Conservation (phyloP, 2,329 filamentous ascomycete species). For the Hypoxylon sp. region DNA sequence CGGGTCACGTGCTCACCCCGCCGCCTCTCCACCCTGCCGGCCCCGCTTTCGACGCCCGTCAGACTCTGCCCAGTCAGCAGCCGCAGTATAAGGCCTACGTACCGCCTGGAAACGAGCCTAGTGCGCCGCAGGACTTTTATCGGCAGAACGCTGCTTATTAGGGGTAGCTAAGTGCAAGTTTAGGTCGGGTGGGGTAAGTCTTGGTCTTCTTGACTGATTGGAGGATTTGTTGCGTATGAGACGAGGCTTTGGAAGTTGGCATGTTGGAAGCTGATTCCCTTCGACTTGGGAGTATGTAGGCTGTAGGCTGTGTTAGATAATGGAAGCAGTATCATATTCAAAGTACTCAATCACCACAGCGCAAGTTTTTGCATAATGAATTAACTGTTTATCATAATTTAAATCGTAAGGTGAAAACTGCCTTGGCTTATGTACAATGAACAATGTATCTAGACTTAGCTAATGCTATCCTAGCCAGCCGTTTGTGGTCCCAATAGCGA, state of each 20-base stretch:
- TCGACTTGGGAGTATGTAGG: background rate
- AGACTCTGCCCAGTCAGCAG: slow-evolving; percentile 60
- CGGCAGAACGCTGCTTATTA: slow-evolving; percentile 52
- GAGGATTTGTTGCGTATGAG: too few relatives aligned
- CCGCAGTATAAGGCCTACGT: slow-evolving; percentile 70
- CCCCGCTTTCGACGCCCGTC: slow-evolving; percentile 58
- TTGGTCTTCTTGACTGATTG: too few relatives aligned
- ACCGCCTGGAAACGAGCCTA: slow-evolving; percentile 56
- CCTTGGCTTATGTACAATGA: too few relatives aligned
- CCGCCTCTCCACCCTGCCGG: slow-evolving; percentile 57
- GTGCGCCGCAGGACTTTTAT: slow-evolving; percentile 66
- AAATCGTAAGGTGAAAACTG: too few relatives aligned
- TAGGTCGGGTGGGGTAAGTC: background rate
- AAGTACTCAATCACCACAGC: too few relatives aligned
- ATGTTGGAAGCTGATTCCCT: too few relatives aligned
- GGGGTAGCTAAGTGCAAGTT: background rate
- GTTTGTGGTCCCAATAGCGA: too few relatives aligned
- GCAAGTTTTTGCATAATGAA: too few relatives aligned
- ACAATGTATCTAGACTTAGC: too few relatives aligned
- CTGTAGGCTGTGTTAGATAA: slow-evolving; percentile 19
- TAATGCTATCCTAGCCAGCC: too few relatives aligned
- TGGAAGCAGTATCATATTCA: slow-evolving; percentile 6
- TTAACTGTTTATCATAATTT: too few relatives aligned
- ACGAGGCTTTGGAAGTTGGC: too few relatives aligned
- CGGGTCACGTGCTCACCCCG: slow-evolving; percentile 50